Conservation (phyloP, 2,329 filamentous ascomycete species). For the Monosporascus sp. region DNA sequence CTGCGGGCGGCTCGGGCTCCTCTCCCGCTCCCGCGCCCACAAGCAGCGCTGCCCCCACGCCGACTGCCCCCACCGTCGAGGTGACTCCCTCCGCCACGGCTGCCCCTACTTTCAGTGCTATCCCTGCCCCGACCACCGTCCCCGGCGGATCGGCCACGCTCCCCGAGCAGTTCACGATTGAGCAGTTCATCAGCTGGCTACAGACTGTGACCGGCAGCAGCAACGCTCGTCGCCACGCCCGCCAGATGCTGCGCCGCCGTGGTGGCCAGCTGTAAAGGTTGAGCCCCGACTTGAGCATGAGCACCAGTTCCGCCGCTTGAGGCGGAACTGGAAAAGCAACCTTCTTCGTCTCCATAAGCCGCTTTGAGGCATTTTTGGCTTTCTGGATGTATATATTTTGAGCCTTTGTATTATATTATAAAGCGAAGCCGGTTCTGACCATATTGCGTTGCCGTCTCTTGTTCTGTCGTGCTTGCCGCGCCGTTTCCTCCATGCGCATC, state of each 20-base stretch:
- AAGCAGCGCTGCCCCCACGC: neutral
- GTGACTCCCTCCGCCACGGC: constrained; percentile 2
- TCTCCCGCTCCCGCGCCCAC: neutral
- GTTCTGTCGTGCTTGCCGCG: neutral
- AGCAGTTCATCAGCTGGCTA: neutral
- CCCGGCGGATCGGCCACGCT: neutral
- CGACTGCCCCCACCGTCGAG: constrained; percentile 2
- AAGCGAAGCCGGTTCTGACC: neutral
- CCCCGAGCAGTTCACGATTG: neutral
- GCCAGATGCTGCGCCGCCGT: constrained; percentile 2
- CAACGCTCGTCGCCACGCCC: constrained; percentile 8
- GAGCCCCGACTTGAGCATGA: neutral
- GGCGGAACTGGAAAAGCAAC: neutral
- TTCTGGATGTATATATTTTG: neutral
- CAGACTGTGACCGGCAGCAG: neutral
- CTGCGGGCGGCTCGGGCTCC: neutral
- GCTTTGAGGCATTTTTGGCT: neutral
- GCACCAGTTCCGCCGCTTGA: neutral
- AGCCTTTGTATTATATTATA: neutral
- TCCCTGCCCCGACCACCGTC: neutral
- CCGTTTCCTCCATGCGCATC: neutral
- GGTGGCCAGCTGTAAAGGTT: too few species aligned
- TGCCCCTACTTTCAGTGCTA: constrained; percentile 4
- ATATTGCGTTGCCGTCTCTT: neutral
- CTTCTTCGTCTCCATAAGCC: neutral